Conservation (phyloP, 129 eudicot genomes). For the Logfia minima region DNA sequence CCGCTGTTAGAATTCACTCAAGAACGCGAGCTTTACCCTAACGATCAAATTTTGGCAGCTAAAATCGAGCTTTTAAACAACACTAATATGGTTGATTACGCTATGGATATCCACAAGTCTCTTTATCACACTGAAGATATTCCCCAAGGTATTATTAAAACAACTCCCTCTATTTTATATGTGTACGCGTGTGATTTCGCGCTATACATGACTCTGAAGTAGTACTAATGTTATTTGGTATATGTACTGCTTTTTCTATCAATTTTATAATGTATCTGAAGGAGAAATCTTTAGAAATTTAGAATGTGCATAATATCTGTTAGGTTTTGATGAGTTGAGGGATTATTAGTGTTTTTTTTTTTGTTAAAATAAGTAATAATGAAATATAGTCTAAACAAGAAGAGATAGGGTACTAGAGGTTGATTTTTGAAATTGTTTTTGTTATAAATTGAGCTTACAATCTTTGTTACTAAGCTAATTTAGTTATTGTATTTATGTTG, state of each 20-base stretch:
- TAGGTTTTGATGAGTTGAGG: background rate
- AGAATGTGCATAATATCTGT: background rate
- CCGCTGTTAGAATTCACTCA: slow-evolving; percentile 86
- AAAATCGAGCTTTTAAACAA: slow-evolving; percentile 86
- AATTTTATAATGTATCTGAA: background rate
- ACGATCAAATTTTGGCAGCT: slow-evolving; percentile 72
- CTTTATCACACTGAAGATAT: slow-evolving; percentile 90
- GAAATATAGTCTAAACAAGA: background rate
- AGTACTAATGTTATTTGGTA: background rate
- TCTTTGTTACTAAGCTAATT: background rate
- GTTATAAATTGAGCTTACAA: background rate
- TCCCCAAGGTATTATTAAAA: slow-evolving; percentile 64
- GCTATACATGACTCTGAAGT: no score
- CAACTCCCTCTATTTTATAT: no score
- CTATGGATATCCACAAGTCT: slow-evolving; percentile 95
- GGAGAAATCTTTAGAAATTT: background rate
- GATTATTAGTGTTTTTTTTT: no score
- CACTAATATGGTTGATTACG: slow-evolving; percentile 97
- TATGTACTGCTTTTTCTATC: no score
- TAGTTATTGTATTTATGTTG: background rate
- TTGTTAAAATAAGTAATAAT: no score
- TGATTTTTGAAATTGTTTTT: no score
- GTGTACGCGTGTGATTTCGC: background rate
- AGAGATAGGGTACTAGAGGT: no score
- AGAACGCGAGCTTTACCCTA: slow-evolving; percentile 64